phyloP scores from a whole-genome alignment of 2,329 filamentous ascomycete genomes.

The Penicillium sp. region DNA sequence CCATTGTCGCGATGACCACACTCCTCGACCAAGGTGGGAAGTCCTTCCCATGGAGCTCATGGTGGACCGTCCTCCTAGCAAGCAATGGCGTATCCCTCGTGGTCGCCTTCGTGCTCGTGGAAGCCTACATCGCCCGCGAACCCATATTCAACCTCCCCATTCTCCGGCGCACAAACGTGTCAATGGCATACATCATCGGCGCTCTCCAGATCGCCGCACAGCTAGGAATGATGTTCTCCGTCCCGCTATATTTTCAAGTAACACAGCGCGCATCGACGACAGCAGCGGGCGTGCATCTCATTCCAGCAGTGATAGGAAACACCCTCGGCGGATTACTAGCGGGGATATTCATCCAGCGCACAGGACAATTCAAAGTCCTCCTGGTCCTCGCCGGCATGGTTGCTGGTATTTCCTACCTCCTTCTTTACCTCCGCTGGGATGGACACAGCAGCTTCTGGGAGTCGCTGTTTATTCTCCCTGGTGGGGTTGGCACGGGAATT shows the following conservation, averaged over 20 bases:
- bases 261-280: conserved; percentile 58
- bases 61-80: conserved; percentile 17
- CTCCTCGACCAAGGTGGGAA: conserved; percentile 51
- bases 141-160: conserved; percentile 38
- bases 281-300: conserved; percentile 58
- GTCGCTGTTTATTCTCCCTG: conserved; percentile 59
- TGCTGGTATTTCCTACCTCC: conserved; percentile 50
- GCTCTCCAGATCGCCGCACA: conserved; percentile 58
- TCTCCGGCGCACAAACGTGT: conserved; percentile 31
- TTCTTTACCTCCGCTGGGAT: conserved; percentile 58
- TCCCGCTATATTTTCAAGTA: conserved; percentile 69
- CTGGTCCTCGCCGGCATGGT: conserved; percentile 52
- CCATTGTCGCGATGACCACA: conserved; percentile 46
- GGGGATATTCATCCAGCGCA: conserved; percentile 57
- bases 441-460: conserved; percentile 56
- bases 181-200: conserved; percentile 41
- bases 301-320: conserved; percentile 67
- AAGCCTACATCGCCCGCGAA: conserved; percentile 31
- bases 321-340: conserved; percentile 60
- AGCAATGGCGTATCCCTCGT: conserved; percentile 14
- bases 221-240: conserved; percentile 60
- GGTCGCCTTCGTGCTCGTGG: conserved; percentile 29
- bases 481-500: conserved; percentile 53
- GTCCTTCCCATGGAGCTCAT: conserved; percentile 34
- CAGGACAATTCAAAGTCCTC: conserved; percentile 58